These are phyloP conservation scores for Solanum virginianum DNA, from an alignment of 257 asterid species.

Conservation along the genomic window DNA sequence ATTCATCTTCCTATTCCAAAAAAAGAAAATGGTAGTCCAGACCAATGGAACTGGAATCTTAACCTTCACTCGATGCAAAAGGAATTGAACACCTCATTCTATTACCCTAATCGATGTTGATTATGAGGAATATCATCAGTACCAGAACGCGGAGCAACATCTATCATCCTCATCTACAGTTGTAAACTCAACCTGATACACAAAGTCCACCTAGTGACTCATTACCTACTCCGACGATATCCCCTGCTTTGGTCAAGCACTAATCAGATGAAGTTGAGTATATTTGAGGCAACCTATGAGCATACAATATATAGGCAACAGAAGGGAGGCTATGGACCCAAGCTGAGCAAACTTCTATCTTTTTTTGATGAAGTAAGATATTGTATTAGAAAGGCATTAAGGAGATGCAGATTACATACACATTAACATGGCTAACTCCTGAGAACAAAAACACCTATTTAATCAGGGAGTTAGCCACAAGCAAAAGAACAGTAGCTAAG, in stretches of 20 bases:
- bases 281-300: not conserved
- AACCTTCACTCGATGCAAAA: not conserved
- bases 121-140: not conserved
- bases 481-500: too few relatives aligned
- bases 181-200: not conserved
- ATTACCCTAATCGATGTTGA: not conserved
- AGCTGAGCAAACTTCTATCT: not conserved
- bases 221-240: not conserved
- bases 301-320: not conserved
- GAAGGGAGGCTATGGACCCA: not conserved
- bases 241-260: not conserved
- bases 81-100: not conserved
- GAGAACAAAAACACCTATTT: too few relatives aligned
- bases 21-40: not conserved
- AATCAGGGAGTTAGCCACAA: too few relatives aligned
- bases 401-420: too few relatives aligned
- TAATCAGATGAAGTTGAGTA: too few relatives aligned
- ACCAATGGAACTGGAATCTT: not conserved
- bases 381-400: too few relatives aligned
- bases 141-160: not conserved
- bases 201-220: not conserved
- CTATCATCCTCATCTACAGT: not conserved
- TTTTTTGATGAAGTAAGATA: too few relatives aligned
- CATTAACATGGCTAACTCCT: too few relatives aligned
- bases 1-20: not conserved